These are phyloP conservation scores for Yarrowia hollandica DNA, from an alignment of 805 yeast species.

Conservation along the genomic window DNA sequence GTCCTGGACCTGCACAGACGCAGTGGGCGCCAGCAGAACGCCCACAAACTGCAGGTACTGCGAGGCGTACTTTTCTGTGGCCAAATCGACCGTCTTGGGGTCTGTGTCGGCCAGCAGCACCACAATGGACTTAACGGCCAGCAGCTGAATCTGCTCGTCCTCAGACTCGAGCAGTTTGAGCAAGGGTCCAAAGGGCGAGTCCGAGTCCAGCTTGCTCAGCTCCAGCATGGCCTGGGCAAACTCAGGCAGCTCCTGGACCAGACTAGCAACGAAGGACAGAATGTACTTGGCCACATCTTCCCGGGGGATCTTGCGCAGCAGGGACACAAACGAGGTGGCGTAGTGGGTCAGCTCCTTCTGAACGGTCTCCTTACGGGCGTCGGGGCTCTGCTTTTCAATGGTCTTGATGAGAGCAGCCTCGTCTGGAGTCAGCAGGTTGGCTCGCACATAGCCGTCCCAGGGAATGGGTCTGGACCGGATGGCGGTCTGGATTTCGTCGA, in stretches of 20 bases:
- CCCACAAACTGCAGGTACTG: constrained; percentile 42
- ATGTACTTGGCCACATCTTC: constrained; percentile 68
- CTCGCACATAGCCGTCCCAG: constrained; percentile 87
- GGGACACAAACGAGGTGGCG: constrained; percentile 53
- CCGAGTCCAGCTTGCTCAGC: constrained; percentile 47
- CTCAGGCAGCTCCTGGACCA: constrained; percentile 40
- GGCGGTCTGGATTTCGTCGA: constrained; percentile 48
- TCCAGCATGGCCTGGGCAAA: constrained; percentile 45
- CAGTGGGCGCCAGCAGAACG: constrained; percentile 41
- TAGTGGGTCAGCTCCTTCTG: constrained; percentile 49
- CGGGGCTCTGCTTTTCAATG: constrained; percentile 49
- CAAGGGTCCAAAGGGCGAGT: constrained; percentile 52
- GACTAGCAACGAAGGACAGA: constrained; percentile 61
- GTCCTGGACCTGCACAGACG: constrained; percentile 55
- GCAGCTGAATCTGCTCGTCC: constrained; percentile 59
- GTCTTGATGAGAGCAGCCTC: constrained; percentile 65
- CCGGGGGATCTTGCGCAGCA: constrained; percentile 55
- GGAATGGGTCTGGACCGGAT: constrained; percentile 81
- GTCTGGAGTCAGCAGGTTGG: constrained; percentile 61
- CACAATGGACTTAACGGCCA: constrained; percentile 56
- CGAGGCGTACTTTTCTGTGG: constrained; percentile 43
- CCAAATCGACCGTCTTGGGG: constrained; percentile 31
- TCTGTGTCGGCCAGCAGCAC: constrained; percentile 44
- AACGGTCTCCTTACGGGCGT: constrained; percentile 40
- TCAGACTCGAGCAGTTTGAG: constrained; percentile 50